Percentiles rank a stretch among this genome's conserved stretches.
Conservation (phyloP, 1,284 basidiomycete genomes). For the Salmacisia buchloeana region DNA sequence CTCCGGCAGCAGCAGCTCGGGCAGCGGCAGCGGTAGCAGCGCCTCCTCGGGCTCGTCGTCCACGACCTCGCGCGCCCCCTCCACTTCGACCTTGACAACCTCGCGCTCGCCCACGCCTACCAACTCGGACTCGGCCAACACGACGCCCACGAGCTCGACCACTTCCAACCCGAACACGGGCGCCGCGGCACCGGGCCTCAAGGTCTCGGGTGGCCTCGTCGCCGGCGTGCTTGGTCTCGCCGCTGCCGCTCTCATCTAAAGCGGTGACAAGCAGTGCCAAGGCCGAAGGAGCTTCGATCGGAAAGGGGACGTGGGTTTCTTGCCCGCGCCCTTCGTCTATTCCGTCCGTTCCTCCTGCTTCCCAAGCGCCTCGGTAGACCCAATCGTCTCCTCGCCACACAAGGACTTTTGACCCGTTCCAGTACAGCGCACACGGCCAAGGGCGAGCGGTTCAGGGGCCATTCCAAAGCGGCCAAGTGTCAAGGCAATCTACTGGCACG, state of each 20-base stretch:
- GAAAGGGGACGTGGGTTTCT: too few species aligned
- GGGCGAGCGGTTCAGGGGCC: too few species aligned
- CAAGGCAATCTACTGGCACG: too few species aligned
- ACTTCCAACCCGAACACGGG: not conserved
- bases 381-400: too few species aligned
- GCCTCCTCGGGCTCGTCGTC: not conserved
- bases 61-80: not conserved
- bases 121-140: conserved; percentile 12
- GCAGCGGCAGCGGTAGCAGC: not conserved
- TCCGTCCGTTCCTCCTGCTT: too few species aligned
- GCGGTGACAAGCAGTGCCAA: not conserved
- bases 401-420: too few species aligned
- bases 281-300: not conserved
- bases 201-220: not conserved
- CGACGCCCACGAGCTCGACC: not conserved
- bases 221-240: conserved; percentile 7
- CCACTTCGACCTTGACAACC: conserved; percentile 7
- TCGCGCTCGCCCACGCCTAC: conserved; percentile 16
- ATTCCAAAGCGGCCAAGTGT: too few species aligned
- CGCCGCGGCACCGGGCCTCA: not conserved
- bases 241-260: conserved; percentile 9
- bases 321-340: too few species aligned
- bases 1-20: not conserved
- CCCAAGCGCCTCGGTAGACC: too few species aligned
- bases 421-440: too few species aligned